phyloP scores from a whole-genome alignment of 768 basidiomycete species.

The Exsudoporus frostii region DNA sequence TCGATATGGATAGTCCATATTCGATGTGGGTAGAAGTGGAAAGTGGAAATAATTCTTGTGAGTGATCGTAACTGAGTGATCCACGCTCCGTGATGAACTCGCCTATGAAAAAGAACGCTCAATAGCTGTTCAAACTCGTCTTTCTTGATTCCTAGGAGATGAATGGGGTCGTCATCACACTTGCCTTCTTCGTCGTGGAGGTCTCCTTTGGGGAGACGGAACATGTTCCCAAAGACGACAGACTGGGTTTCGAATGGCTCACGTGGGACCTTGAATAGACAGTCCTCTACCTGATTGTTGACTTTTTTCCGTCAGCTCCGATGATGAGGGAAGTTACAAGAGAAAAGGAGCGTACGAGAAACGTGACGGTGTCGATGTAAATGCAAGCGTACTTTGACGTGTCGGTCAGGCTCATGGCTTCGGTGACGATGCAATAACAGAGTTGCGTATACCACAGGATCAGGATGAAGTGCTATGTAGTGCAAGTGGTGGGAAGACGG shows the following conservation, averaged over 20 bases:
- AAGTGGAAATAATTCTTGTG: too few species aligned
- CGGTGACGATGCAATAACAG: not conserved
- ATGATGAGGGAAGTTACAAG: too few species aligned
- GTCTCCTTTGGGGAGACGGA: conserved; percentile 11
- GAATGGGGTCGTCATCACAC: conserved; percentile 16
- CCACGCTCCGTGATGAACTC: not conserved
- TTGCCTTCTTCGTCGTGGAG: conserved; percentile 5
- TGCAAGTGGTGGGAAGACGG: too few species aligned
- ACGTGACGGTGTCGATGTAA: conserved; percentile 14
- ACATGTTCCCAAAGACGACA: conserved; percentile 18
- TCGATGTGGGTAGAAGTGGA: too few species aligned
- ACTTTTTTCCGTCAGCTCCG: not conserved
- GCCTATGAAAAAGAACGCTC: conserved; percentile 13
- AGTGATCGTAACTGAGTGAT: not conserved
- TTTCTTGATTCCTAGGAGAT: conserved; percentile 9
- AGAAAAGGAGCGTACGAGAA: conserved; percentile 3
- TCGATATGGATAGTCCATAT: not conserved
- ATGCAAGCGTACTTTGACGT: not conserved
- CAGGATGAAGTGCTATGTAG: too few species aligned
- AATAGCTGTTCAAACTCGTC: conserved; percentile 18
- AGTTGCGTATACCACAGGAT: not conserved
- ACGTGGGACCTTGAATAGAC: conserved; percentile 20
- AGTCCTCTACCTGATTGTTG: conserved; percentile 18
- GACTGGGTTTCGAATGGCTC: conserved; percentile 16
- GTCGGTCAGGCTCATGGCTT: not conserved